These are phyloP conservation scores for Golubevia pallescens DNA, from an alignment of 1,284 basidiomycete genomes.

Conservation along the genomic window DNA sequence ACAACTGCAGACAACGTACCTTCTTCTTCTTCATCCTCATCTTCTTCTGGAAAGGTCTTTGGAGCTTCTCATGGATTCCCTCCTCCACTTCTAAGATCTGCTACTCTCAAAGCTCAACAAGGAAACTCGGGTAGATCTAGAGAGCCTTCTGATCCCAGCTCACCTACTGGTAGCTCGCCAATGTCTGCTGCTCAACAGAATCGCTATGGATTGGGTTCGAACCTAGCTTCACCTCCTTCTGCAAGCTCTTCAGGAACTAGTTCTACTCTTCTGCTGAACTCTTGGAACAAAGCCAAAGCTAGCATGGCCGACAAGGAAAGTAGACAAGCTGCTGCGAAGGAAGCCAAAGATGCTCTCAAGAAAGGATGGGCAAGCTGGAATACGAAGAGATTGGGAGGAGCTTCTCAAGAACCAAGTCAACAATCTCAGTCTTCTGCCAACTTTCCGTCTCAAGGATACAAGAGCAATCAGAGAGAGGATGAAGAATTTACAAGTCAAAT, in stretches of 20 bases:
- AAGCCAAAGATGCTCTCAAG: constrained; percentile 58
- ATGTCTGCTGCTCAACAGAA: not conserved
- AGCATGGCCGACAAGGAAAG: constrained; percentile 54
- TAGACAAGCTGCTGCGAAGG: constrained; percentile 45
- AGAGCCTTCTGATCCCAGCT: not conserved
- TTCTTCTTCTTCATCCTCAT: not conserved
- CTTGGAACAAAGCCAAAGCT: constrained; percentile 55
- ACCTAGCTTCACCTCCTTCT: not conserved
- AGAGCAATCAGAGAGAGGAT: not conserved
- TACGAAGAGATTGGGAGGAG: constrained; percentile 17
- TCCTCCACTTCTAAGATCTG: not conserved
- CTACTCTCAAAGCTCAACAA: constrained; percentile 3
- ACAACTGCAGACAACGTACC: too few species aligned
- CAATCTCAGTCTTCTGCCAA: not conserved
- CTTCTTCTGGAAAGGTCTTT: not conserved
- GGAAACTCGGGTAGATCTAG: constrained; percentile 18
- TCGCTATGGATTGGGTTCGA: not conserved
- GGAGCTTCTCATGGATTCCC: constrained; percentile 4
- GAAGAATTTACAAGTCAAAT: not conserved
- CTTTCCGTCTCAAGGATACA: not conserved
- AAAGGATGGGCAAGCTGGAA: constrained; percentile 57
- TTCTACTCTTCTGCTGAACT: constrained; percentile 6
- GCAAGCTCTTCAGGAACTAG: not conserved
- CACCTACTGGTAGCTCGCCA: not conserved
- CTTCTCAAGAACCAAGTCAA: not conserved